Evolutionary conservation across 805 yeast species (phyloP), one percentile per base, ranked within the genome.

Genomic region (Spathaspora boniae): DNA sequence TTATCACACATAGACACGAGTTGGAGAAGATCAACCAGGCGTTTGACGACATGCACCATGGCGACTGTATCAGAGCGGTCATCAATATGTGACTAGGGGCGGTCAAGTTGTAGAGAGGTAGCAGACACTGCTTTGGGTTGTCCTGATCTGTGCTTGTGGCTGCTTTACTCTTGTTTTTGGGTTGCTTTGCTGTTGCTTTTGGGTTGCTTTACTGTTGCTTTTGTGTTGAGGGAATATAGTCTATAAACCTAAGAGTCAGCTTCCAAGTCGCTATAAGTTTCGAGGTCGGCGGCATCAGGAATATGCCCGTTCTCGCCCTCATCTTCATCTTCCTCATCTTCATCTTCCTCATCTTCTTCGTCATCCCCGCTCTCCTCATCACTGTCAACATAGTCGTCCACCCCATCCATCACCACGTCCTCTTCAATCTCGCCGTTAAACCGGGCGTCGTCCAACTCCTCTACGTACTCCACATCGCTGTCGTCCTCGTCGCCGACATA

Each of bases 11-110:
- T 71, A 80, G 86, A 65, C 91, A 80, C 58, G 66, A 78, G 26
- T 77, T 93, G 58, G 75, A 70, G 20, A 75, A 82, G 36, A 88
- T 93, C 62, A 89, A 89, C 72, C 58, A 72, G 40, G 98, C 97
- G 16, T 89, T 93, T 60, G 91, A 87, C 37, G 96, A 88, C 61
- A 83, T 93, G 87, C 96, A 91, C 64, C 68, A 77, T 40, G 98
- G 98, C 56, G 82, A 78, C 54, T 87, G 96, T 70, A 79, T 93
- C 63, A 85, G 98, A 69, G 93, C 97, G 17, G 96, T 93, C 41
- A 67, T 85, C 45, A 68, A 77, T 48, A 59, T 75, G 45, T 65
- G 42, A 53, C 20, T 36, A 30, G 16, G 23, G 15, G 23, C 21
- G 15, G 37, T 11, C n/a, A 11, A 22, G 25, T 11, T 22, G 25